Percentiles rank a stretch among this genome's conserved stretches.
Evolutionary conservation across 2,329 filamentous ascomycete genomes (phyloP).

Genomic region (Mycosphaerelloides madeirae): DNA sequence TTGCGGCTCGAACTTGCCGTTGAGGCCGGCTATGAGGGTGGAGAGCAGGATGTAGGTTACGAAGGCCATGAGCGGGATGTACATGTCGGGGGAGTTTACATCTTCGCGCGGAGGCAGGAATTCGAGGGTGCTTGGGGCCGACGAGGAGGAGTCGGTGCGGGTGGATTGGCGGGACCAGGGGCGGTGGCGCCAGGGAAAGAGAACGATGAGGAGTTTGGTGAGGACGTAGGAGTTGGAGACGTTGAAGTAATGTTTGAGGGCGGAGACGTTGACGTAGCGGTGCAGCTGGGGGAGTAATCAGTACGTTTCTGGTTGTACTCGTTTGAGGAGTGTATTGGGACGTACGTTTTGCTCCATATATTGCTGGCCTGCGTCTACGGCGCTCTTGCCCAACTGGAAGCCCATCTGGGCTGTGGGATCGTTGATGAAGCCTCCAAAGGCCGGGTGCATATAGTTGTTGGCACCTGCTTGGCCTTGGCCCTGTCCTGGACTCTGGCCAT

Average conservation of each 20-base stretch:
- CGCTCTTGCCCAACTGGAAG: constrained; percentile 87
- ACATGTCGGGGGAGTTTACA: constrained; percentile 92
- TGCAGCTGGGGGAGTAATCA: constrained; percentile 54
- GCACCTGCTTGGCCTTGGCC: constrained; percentile 15
- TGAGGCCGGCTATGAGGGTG: constrained; percentile 80
- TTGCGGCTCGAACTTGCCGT: constrained; percentile 90
- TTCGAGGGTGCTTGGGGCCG: constrained; percentile 47
- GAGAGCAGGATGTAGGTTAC: constrained; percentile 96
- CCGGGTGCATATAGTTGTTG: constrained; percentile 45
- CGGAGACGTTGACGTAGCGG: constrained; percentile 84
- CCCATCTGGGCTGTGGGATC: constrained; percentile 94
- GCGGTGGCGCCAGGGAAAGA: constrained; percentile 96
- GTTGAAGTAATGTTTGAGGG: constrained; percentile 98
- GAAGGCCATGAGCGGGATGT: constrained; percentile 96
- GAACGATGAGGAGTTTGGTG: constrained; percentile 85
- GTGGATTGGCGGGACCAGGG: constrained; percentile 92
- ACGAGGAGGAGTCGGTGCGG: constrained; percentile 42
- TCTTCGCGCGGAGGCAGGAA: constrained; percentile 93
- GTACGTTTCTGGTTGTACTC: neutral
- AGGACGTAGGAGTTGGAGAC: constrained; percentile 96
- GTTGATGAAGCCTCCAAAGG: constrained; percentile 90
- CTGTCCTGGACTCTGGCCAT: constrained; percentile 53
- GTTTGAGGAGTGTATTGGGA: constrained; percentile 6
- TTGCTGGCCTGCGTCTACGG: constrained; percentile 85
- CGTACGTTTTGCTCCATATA: constrained; percentile 92